phyloP scores from a whole-genome alignment of 768 basidiomycete species.

The Boletus pseudopeckii region DNA sequence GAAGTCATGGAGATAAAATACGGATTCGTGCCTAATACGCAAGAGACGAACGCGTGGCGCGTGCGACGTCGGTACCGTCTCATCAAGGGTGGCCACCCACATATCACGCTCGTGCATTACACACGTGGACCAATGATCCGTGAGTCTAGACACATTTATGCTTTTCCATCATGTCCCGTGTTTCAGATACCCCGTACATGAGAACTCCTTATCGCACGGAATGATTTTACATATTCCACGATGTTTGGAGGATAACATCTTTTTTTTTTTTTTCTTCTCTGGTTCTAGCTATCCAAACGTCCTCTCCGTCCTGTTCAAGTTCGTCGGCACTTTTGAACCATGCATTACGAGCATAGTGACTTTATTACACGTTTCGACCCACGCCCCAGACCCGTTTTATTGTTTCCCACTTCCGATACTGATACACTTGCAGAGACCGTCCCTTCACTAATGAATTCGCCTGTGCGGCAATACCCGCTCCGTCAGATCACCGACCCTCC shows the following conservation, averaged over 20 bases:
- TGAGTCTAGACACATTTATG: conserved; percentile 37
- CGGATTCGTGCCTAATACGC: conserved; percentile 69
- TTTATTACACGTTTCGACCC: neutral
- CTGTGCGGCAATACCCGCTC: conserved; percentile 70
- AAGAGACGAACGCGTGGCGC: conserved; percentile 63
- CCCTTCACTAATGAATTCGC: conserved; percentile 54
- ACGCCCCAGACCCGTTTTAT: neutral
- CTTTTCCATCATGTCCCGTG: conserved; percentile 3
- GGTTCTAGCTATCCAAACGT: neutral
- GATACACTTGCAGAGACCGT: conserved; percentile 47
- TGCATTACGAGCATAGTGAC: neutral
- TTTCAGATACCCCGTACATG: conserved; percentile 19
- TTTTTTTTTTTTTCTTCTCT: neutral
- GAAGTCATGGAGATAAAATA: conserved; percentile 72
- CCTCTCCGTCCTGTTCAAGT: neutral
- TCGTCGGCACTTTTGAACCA: neutral
- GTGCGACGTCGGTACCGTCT: conserved; percentile 70
- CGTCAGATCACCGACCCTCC: conserved; percentile 61
- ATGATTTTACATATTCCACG: neutral
- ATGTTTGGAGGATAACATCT: neutral
- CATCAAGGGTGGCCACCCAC: conserved; percentile 66
- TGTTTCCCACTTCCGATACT: conserved; percentile 11
- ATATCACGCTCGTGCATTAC: conserved; percentile 76
- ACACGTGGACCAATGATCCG: conserved; percentile 59
- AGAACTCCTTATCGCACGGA: conserved; percentile 11